These are phyloP conservation scores for Setaria viridis DNA, from an alignment of 202 grass and related monocot genomes.

Conservation along the genomic window DNA sequence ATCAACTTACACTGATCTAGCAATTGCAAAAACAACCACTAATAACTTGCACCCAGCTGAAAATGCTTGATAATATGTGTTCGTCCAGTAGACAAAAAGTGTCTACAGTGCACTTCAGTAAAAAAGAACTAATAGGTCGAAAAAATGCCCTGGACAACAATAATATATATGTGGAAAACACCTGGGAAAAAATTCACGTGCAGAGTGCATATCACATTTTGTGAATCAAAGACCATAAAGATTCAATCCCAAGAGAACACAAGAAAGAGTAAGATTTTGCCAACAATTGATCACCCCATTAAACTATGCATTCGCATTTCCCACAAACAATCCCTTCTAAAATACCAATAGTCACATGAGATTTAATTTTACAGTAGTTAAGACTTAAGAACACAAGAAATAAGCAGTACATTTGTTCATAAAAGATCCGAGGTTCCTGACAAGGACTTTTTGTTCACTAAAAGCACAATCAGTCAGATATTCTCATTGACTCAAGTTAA, in stretches of 20 bases:
- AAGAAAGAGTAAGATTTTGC: background rate
- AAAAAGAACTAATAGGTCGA: background rate
- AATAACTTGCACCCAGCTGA: conserved; percentile 27
- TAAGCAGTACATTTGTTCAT: background rate
- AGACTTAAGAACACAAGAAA: conserved; percentile 12
- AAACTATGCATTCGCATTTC: conserved; percentile 11
- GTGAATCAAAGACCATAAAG: background rate
- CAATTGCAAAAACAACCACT: background rate
- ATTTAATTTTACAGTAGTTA: conserved; percentile 15
- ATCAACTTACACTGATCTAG: conserved; percentile 17
- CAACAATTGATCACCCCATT: background rate
- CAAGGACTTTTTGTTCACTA: background rate
- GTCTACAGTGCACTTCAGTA: background rate
- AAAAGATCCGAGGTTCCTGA: background rate
- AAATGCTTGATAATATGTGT: background rate
- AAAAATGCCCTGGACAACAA: background rate
- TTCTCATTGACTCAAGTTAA: background rate
- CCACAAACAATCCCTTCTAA: background rate
- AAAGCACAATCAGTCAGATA: conserved; percentile 24
- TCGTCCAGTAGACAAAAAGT: background rate
- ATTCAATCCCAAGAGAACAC: background rate
- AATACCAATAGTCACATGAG: background rate
- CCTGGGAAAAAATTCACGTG: background rate
- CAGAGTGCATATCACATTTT: background rate
- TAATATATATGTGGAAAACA: background rate